Evolutionary conservation across 176 grass and related monocot species (phyloP).

Genomic region (Zoysia pacifica): DNA sequence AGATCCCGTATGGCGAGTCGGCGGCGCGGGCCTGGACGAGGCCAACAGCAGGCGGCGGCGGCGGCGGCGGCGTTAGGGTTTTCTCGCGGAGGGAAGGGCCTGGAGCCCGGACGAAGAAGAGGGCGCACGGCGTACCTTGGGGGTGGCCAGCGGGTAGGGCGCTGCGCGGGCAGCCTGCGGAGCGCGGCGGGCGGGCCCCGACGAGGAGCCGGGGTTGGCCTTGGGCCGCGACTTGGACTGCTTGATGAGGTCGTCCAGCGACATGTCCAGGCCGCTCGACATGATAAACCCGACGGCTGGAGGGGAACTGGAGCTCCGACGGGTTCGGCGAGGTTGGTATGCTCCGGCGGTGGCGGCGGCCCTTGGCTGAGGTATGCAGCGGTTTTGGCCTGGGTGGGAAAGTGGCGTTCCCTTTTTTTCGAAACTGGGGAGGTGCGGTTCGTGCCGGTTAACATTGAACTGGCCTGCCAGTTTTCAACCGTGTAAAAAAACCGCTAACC

Average conservation of each 20-base stretch:
- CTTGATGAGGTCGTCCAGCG: constrained; percentile 65
- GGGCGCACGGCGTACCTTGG: constrained; percentile 43
- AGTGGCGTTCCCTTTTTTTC: no score
- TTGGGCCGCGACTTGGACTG: constrained; percentile 52
- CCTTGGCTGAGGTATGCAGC: background rate
- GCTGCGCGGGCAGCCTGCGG: constrained; percentile 30
- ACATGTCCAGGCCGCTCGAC: constrained; percentile 60
- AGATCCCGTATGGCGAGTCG: constrained; percentile 50
- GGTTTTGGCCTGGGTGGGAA: background rate
- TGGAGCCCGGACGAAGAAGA: background rate
- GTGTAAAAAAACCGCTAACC: no score
- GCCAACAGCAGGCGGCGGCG: background rate
- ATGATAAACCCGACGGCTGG: constrained; percentile 28
- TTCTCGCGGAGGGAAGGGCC: constrained; percentile 12
- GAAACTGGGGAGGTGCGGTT: no score
- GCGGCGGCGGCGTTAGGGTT: constrained; percentile 50
- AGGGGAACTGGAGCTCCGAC: background rate
- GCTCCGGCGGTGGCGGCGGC: constrained; percentile 6
- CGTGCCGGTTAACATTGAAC: no score
- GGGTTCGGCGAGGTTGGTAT: background rate
- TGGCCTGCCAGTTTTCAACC: no score
- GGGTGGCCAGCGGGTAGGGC: constrained; percentile 30
- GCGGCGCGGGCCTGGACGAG: constrained; percentile 32
- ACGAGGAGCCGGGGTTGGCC: constrained; percentile 24
- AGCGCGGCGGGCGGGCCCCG: constrained; percentile 51